Evolutionary conservation across 2,329 filamentous ascomycete species (phyloP).

Genomic region (Trichophaea hybrida): DNA sequence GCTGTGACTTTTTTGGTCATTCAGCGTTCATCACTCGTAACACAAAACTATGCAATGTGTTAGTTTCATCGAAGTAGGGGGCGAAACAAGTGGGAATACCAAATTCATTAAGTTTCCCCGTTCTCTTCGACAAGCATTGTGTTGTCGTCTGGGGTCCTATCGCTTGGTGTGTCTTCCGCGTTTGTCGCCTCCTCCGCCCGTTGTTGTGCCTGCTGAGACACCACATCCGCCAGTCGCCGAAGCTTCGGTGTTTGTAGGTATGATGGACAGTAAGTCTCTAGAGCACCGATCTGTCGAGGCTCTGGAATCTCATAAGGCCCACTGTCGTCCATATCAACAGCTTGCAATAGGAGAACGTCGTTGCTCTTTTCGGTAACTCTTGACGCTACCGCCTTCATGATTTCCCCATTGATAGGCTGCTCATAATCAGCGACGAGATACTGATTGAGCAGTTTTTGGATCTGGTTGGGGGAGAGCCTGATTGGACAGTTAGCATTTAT

Average conservation of each 20-base stretch:
- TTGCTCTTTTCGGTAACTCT: constrained; percentile 88
- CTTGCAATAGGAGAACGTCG: constrained; percentile 79
- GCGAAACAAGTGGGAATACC: neutral
- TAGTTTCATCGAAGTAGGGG: neutral
- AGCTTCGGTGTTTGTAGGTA: constrained; percentile 42
- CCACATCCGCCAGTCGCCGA: constrained; percentile 95
- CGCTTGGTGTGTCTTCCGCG: neutral
- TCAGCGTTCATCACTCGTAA: constrained; percentile 2
- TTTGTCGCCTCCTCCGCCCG: constrained; percentile 9
- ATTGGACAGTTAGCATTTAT: neutral
- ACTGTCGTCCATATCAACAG: constrained; percentile 97
- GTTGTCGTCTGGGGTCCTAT: neutral
- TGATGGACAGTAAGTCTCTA: constrained; percentile 96
- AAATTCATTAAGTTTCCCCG: constrained; percentile 1
- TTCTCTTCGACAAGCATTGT: neutral
- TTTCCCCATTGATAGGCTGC: constrained; percentile 97
- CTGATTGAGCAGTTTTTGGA: constrained; percentile 96
- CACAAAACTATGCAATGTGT: neutral
- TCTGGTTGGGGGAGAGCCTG: constrained; percentile 94
- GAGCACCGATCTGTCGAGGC: constrained; percentile 81
- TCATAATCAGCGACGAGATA: constrained; percentile 98
- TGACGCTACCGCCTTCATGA: constrained; percentile 98
- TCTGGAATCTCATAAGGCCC: constrained; percentile 98
- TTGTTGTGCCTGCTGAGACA: constrained; percentile 61
- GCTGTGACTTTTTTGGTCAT: neutral